Base-by-base conservation (phyloP, 108 stramenopile species). In the Aureococcus anophagefferens region DNA sequence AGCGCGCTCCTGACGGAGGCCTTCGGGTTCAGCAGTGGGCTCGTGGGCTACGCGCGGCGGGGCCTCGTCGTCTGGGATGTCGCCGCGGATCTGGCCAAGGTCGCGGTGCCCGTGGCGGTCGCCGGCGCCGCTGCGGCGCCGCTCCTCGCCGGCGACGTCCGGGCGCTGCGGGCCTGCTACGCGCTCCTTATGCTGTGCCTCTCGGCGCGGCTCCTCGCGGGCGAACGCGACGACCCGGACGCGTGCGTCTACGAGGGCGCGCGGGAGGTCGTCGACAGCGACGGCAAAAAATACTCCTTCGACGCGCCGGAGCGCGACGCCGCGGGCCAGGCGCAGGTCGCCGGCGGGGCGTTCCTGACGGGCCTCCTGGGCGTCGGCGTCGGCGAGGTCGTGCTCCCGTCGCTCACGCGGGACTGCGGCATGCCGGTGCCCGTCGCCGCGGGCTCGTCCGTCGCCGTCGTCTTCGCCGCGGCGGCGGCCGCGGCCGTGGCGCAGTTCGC, bases 41-140 rank as follows among this genome's bases (percentile, higher is more conserved):
- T 75, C 72, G 25, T 73, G 5, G 74, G 74, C 18, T 75, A 75
- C 74, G 72, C 73, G 28, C 74, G 74, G 40, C 72, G 74, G 64
- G 74, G 72, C 33, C 74, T 75, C 21, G 72, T 75, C 29, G 72
- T 73, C 67, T 25, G 67, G 66, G 67, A 25, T 3, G 73, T 45
- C 14, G 74, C 74, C 11, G 0, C 33, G 45, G 71, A 67, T 30
- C 68, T 75, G 25, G 45, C 68, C 30, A 4, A 65, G n/a, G 72
- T 72, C 29, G 68, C 74, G n/a, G 66, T 75, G n/a, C 72, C 74
- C 29, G 72, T 67, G n/a, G 68, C 72, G 18, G 66, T 73, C 66
- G 67, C 73, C 17, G 72, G 74, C 18, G 74, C 74, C 13, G 25
- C 40, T 4, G 25, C 66, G n/a, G 72, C 72, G 33, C 74, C 74